These are phyloP conservation scores for Fusarium multiceps DNA, from an alignment of 2,329 filamentous ascomycete species.

Conservation along the genomic window DNA sequence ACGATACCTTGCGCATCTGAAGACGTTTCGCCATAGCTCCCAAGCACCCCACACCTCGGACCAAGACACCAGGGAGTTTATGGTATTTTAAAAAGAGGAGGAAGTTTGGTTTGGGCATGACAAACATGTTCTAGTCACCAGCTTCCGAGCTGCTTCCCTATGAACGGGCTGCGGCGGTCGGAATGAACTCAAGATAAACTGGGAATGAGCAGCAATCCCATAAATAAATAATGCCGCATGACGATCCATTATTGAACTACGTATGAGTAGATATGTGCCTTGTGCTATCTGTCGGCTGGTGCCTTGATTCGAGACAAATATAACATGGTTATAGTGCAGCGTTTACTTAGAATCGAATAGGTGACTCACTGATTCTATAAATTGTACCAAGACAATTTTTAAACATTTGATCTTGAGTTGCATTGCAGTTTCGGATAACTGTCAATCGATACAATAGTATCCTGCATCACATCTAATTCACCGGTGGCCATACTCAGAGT, in stretches of 20 bases:
- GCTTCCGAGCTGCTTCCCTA: constrained; percentile 14
- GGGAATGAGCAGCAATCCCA: neutral
- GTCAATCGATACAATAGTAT: neutral
- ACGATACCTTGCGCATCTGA: constrained; percentile 13
- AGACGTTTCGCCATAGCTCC: neutral
- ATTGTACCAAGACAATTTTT: neutral
- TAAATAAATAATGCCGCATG: neutral
- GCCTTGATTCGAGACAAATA: neutral
- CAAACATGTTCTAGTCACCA: constrained; percentile 4
- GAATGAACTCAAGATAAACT: constrained; percentile 1
- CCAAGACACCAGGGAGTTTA: neutral
- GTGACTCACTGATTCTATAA: neutral
- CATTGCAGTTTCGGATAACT: neutral
- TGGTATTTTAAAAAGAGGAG: constrained; percentile 17
- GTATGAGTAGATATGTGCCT: neutral
- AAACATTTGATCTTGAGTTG: neutral
- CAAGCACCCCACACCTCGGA: neutral
- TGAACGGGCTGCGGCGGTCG: constrained; percentile 11
- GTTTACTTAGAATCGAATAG: neutral
- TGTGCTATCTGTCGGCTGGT: neutral
- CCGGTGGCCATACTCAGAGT: neutral
- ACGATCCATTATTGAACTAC: neutral
- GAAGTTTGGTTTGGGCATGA: constrained; percentile 6
- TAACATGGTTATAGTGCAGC: neutral
- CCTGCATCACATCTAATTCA: neutral